Evolutionary conservation across 2,329 filamentous ascomycete genomes (phyloP).

Genomic region (Decorospora gaudefroyi): DNA sequence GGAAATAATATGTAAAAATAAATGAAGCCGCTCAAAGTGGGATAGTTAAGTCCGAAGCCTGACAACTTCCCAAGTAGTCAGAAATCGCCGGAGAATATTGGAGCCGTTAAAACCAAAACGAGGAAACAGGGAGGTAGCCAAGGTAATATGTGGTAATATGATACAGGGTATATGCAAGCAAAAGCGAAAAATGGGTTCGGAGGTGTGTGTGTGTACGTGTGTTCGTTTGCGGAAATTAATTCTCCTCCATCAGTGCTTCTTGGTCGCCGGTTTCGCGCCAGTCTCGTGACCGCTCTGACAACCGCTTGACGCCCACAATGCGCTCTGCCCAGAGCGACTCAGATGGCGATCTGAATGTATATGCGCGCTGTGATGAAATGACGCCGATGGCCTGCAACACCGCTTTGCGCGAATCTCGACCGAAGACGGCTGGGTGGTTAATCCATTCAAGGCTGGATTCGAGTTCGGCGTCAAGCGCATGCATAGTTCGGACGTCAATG

Average conservation of each 20-base stretch:
- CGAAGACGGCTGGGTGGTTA: constrained; percentile 92
- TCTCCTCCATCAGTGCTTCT: constrained; percentile 62
- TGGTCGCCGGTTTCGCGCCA: constrained; percentile 89
- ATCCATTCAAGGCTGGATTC: constrained; percentile 96
- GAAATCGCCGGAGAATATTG: constrained; percentile 21
- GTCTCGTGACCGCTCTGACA: constrained; percentile 83
- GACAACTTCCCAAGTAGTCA: constrained; percentile 8
- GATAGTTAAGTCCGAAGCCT: constrained; percentile 8
- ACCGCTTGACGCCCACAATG: constrained; percentile 75
- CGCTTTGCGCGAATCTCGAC: constrained; percentile 89
- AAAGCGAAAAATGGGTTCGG: constrained; percentile 14
- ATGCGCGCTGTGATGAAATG: constrained; percentile 90
- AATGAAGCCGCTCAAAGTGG: constrained; percentile 15
- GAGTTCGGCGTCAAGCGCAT: constrained; percentile 86
- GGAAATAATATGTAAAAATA: constrained; percentile 11
- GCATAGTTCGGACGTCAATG: constrained; percentile 82
- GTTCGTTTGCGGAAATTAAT: no score
- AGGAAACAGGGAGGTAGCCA: constrained; percentile 11
- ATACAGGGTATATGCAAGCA: constrained; percentile 26
- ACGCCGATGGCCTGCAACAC: constrained; percentile 96
- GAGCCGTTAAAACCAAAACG: constrained; percentile 18
- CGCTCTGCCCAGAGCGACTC: constrained; percentile 88
- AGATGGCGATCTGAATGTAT: constrained; percentile 87
- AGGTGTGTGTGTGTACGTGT: constrained; percentile 13
- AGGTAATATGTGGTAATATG: constrained; percentile 24